These are phyloP conservation scores for Histomonas meleagridis DNA, from an alignment of 208 protist species.

Conservation along the genomic window DNA sequence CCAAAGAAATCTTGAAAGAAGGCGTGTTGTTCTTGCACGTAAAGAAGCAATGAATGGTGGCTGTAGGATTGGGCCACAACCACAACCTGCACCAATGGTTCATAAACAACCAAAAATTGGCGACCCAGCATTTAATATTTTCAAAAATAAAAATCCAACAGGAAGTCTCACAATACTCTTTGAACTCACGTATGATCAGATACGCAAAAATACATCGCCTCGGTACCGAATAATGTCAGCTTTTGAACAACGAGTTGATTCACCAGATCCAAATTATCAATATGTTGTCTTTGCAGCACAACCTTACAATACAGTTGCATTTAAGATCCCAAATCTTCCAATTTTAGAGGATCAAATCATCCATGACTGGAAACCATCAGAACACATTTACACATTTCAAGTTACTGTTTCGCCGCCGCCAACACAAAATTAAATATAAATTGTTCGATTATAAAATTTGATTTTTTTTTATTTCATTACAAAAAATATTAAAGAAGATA, in stretches of 20 bases:
- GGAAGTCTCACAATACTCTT: neutral
- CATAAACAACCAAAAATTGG: slow-evolving; percentile 18
- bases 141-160: slow-evolving; percentile 1
- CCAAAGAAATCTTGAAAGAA: slow-evolving; percentile 33
- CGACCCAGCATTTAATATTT: neutral
- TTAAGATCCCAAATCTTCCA: slow-evolving; percentile 36
- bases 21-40: neutral
- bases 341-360: slow-evolving; percentile 29
- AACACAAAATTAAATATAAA: too few relatives aligned
- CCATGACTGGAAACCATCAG: neutral
- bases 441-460: too few relatives aligned
- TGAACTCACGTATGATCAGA: neutral
- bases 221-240: neutral
- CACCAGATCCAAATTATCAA: neutral
- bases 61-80: neutral
- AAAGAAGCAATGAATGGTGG: slow-evolving; percentile 16
- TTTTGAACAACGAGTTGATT: slow-evolving; percentile 32
- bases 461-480: too few relatives aligned
- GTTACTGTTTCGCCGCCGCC: neutral
- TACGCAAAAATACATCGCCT: neutral
- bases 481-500: too few relatives aligned
- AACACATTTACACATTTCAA: neutral
- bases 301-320: slow-evolving; percentile 35
- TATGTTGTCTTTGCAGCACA: slow-evolving; percentile 23
- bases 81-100: neutral